phyloP scores from a whole-genome alignment of 768 basidiomycete genomes.

The Agaricus sinodeliciosus region DNA sequence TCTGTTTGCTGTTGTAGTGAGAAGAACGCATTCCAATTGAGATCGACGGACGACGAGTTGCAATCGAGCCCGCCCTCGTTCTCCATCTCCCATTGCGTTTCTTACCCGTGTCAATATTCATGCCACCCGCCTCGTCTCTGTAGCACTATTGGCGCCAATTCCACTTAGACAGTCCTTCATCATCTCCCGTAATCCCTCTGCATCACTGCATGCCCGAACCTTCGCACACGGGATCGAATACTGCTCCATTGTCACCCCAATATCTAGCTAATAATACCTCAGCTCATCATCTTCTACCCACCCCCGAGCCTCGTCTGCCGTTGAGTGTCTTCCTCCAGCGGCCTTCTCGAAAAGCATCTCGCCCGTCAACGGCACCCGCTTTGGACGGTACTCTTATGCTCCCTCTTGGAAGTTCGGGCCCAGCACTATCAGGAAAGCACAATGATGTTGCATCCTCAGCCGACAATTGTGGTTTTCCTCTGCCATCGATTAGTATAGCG shows the following conservation, averaged over 20 bases:
- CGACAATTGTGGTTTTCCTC: background rate
- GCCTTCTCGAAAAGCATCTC: slow-evolving; percentile 17
- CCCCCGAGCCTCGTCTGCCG: slow-evolving; percentile 2
- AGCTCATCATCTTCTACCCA: background rate
- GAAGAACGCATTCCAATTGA: slow-evolving; percentile 9
- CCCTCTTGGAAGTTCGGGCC: slow-evolving; percentile 29
- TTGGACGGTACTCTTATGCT: slow-evolving; percentile 35
- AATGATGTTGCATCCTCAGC: background rate
- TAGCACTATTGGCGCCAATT: background rate
- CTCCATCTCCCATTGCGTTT: background rate
- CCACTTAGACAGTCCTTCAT: background rate
- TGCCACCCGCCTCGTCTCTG: background rate
- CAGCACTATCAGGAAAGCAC: background rate
- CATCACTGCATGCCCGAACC: slow-evolving; percentile 5
- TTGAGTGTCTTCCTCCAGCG: slow-evolving; percentile 10
- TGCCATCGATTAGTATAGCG: background rate
- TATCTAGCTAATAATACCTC: background rate
- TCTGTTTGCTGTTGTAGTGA: slow-evolving; percentile 8
- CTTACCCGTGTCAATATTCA: background rate
- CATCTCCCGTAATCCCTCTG: background rate
- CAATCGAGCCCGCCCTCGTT: slow-evolving; percentile 3
- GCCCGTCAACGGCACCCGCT: slow-evolving; percentile 34
- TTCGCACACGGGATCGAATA: background rate
- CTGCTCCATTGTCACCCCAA: background rate
- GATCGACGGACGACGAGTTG: slow-evolving; percentile 11